A percentile compares a stretch with the other conserved stretches of the same genome.
Evolutionary conservation across 1,284 basidiomycete genomes (phyloP).

Genomic region (Ceratobasidium sp.): DNA sequence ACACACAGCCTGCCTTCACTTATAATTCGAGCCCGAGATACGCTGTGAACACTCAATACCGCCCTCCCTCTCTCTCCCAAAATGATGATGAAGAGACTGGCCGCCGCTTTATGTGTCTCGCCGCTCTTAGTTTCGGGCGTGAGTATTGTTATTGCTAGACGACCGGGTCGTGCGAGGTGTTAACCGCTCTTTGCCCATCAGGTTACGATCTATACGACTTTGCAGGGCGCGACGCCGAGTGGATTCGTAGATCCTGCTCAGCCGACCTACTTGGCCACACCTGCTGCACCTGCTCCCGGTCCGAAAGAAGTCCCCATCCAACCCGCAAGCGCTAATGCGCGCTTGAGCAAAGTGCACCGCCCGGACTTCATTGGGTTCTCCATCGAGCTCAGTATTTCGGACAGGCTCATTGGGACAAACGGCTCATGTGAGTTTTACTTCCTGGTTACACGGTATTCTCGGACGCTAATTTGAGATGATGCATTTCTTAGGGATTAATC

Average conservation of each 20-base stretch:
- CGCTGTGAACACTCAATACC: neutral
- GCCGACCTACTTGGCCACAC: slow-evolving; percentile 15
- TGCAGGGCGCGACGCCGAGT: slow-evolving; percentile 20
- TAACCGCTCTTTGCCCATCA: neutral
- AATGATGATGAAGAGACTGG: slow-evolving; percentile 16
- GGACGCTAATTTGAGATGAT: neutral
- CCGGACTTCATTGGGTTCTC: slow-evolving; percentile 32
- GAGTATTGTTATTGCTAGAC: neutral
- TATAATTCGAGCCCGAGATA: neutral
- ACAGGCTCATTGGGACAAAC: slow-evolving; percentile 20
- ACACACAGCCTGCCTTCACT: slow-evolving; percentile 22
- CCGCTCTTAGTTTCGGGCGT: slow-evolving; percentile 16
- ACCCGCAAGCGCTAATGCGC: slow-evolving; percentile 18
- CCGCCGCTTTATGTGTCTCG: slow-evolving; percentile 6
- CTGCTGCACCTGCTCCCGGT: neutral
- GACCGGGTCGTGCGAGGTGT: too few relatives aligned
- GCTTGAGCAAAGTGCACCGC: slow-evolving; percentile 24
- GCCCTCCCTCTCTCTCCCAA: neutral
- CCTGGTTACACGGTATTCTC: neutral
- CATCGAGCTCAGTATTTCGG: slow-evolving; percentile 32
- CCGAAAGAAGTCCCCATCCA: slow-evolving; percentile 33
- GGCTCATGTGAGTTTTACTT: slow-evolving; percentile 18
- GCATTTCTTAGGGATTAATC: slow-evolving; percentile 21
- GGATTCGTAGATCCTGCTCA: slow-evolving; percentile 13
- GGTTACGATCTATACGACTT: slow-evolving; percentile 32